A percentile compares a stretch with the other conserved stretches of the same genome.
phyloP scores from a whole-genome alignment of 257 asterid species.

The Solanum acaule region DNA sequence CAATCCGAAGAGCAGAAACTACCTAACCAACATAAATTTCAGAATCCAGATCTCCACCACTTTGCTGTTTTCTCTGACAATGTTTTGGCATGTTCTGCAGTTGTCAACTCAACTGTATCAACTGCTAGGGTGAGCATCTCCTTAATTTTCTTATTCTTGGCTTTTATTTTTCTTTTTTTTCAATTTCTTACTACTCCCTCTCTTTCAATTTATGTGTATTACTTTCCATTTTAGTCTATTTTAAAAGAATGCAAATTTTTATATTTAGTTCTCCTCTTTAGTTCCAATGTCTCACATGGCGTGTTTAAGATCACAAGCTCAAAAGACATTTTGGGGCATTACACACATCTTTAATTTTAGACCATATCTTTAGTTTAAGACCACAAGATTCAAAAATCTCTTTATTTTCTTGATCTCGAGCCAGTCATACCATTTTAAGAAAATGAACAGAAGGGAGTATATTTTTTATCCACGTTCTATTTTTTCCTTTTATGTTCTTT shows the following conservation, averaged over 20 bases:
- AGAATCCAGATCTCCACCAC: conserved; percentile 39
- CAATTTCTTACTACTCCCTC: neutral
- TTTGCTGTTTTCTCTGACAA: conserved; percentile 53
- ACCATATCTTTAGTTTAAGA: neutral
- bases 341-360: neutral
- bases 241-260: neutral
- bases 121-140: conserved; percentile 30
- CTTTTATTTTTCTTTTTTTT: neutral
- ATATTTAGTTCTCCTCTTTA: neutral
- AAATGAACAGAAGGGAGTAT: neutral
- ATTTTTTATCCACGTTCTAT: neutral
- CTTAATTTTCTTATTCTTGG: neutral
- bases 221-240: neutral
- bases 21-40: conserved; percentile 27
- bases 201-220: neutral
- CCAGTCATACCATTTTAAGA: neutral
- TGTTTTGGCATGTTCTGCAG: conserved; percentile 48
- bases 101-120: conserved; percentile 46
- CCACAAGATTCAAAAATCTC: neutral
- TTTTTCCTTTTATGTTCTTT: neutral
- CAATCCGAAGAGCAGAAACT: conserved; percentile 26
- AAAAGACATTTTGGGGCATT: neutral
- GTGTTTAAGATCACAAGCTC: neutral
- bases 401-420: neutral
- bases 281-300: neutral